Conservation (phyloP, 2,329 filamentous ascomycete genomes). For the Aspergillus arachidicola region DNA sequence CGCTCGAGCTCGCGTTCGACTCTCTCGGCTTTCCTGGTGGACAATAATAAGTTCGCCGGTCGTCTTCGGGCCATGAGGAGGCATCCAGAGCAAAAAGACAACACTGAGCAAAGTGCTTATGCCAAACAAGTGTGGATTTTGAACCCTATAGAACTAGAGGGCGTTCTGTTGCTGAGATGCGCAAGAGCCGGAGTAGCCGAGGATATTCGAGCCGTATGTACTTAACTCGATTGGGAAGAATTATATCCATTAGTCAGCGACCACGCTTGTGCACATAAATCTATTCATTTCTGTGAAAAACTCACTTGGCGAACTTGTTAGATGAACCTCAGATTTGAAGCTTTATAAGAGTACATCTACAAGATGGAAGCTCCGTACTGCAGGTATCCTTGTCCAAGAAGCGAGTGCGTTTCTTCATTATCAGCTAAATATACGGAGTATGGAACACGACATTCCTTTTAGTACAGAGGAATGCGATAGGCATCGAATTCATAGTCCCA, state of each 20-base stretch:
- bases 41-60: neutral
- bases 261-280: too few species aligned
- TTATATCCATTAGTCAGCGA: too few species aligned
- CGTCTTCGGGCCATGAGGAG: conserved; percentile 13
- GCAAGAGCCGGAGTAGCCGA: neutral
- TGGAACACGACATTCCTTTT: neutral
- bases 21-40: neutral
- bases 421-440: neutral
- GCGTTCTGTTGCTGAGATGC: neutral
- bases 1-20: neutral
- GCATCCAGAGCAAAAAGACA: neutral
- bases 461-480: conserved; percentile 21
- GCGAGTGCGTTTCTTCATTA: neutral
- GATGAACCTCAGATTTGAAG: neutral
- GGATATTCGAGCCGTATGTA: neutral
- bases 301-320: too few species aligned
- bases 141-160: neutral
- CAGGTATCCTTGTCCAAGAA: neutral
- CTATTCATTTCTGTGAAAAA: too few species aligned
- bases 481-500: conserved; percentile 20
- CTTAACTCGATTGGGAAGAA: neutral
- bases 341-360: neutral
- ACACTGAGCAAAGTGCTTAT: neutral
- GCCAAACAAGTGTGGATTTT: too few species aligned
- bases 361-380: too few species aligned